A percentile compares a stretch with the other conserved stretches of the same genome.
Evolutionary conservation across 192 early-diverging fungal species (phyloP).

Genomic region (Backusella mclennaniae): DNA sequence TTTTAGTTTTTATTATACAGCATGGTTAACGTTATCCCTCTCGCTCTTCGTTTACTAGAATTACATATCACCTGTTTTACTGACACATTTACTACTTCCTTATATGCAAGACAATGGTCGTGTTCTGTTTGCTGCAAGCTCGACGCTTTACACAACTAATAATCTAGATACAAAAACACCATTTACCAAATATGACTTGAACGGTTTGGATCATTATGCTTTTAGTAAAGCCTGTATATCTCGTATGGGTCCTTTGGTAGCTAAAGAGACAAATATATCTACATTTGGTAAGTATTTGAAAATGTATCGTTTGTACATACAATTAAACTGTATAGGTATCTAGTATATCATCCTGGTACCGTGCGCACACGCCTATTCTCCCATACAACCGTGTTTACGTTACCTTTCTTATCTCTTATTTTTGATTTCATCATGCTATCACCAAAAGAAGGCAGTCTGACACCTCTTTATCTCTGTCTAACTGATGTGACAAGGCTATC

Average conservation of each 20-base stretch:
- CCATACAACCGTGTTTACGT: not conserved
- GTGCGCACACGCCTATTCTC: slow-evolving; percentile 12
- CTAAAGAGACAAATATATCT: not conserved
- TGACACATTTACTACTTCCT: not conserved
- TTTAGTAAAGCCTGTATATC: slow-evolving; percentile 17
- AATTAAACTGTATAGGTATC: not conserved
- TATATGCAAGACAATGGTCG: not conserved
- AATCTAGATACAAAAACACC: not conserved
- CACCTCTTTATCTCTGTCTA: slow-evolving; percentile 10
- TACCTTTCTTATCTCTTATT: not conserved
- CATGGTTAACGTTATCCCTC: too few species aligned
- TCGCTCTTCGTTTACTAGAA: not conserved
- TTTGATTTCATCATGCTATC: slow-evolving; percentile 17
- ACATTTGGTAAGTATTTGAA: not conserved
- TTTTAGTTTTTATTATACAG: not conserved
- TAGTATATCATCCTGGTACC: slow-evolving; percentile 20
- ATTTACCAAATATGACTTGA: not conserved
- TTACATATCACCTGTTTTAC: slow-evolving; percentile 8
- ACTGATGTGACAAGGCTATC: not conserved
- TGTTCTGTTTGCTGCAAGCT: slow-evolving; percentile 15
- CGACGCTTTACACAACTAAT: slow-evolving; percentile 12
- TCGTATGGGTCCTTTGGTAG: not conserved
- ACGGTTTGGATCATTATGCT: slow-evolving; percentile 12
- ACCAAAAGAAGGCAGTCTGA: slow-evolving; percentile 13
- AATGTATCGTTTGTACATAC: not conserved